phyloP scores from a whole-genome alignment of 1,284 basidiomycete genomes.

The Phellinidium pouzarii region DNA sequence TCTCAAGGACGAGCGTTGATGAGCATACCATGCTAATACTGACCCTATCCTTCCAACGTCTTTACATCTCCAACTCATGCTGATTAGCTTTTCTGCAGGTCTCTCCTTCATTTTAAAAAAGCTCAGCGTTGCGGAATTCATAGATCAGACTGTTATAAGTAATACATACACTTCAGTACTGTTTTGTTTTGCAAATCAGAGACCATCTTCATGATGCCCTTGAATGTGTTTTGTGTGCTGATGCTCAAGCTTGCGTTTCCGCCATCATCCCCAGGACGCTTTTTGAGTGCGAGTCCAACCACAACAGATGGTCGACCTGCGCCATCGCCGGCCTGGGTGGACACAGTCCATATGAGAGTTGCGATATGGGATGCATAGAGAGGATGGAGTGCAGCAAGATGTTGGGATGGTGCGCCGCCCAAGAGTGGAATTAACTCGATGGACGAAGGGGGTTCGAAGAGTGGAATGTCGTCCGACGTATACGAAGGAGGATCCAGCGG shows the following conservation, averaged over 20 bases:
- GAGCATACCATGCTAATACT: conserved; percentile 83
- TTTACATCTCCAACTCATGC: no score
- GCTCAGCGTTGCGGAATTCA: no score
- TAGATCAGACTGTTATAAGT: no score
- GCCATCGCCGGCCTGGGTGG: conserved; percentile 35
- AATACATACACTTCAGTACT: no score
- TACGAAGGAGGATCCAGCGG: conserved; percentile 45
- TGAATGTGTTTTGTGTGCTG: conserved; percentile 14
- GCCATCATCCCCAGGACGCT: conserved; percentile 28
- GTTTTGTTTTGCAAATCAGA: conserved; percentile 2
- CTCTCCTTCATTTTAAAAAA: no score
- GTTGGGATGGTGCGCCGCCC: conserved; percentile 59
- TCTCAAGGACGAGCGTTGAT: conserved; percentile 66
- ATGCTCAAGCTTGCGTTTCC: conserved; percentile 13
- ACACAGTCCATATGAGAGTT: conserved; percentile 69
- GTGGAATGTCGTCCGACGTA: conserved; percentile 30
- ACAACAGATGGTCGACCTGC: conserved; percentile 47
- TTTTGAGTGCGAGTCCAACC: conserved; percentile 62
- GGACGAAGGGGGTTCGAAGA: conserved; percentile 67
- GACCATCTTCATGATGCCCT: conserved; percentile 15
- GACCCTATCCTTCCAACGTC: conserved; percentile 31
- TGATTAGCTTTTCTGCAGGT: no score
- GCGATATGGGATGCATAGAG: conserved; percentile 84
- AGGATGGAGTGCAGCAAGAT: conserved; percentile 66
- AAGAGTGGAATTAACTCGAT: conserved; percentile 73